phyloP scores from a whole-genome alignment of 495 filamentous ascomycete genomes.

The Chaetomidium leptoderma region DNA sequence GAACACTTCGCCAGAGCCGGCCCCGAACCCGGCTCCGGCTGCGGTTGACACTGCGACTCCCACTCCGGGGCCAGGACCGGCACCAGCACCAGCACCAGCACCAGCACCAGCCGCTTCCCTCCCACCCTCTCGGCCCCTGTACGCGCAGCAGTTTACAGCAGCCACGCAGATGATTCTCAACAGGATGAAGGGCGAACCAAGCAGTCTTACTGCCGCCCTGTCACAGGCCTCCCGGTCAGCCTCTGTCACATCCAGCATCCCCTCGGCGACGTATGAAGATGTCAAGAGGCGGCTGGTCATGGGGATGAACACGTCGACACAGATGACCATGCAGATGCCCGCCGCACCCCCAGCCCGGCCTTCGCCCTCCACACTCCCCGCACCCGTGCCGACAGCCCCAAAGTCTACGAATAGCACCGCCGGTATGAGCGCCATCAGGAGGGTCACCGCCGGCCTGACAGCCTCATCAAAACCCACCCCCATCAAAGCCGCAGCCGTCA shows the following conservation, averaged over 20 bases:
- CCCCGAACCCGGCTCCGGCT: neutral
- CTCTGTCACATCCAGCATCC: conserved; percentile 27
- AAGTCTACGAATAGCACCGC: conserved; percentile 4
- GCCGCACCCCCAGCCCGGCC: conserved; percentile 6
- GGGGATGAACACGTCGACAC: conserved; percentile 47
- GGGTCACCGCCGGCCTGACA: conserved; percentile 28
- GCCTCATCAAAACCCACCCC: conserved; percentile 12
- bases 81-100: neutral
- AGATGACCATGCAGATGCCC: conserved; percentile 43
- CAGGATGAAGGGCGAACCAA: conserved; percentile 44
- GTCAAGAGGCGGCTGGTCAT: conserved; percentile 45
- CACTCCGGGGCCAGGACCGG: neutral
- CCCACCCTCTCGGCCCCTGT: conserved; percentile 34
- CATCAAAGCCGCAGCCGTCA: conserved; percentile 14
- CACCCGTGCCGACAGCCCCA: neutral
- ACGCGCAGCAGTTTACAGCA: conserved; percentile 51
- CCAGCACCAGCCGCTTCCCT: conserved; percentile 17
- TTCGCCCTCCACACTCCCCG: neutral
- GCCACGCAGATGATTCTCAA: conserved; percentile 56
- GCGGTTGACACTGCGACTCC: neutral
- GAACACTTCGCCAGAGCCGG: neutral
- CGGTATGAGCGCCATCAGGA: conserved; percentile 31
- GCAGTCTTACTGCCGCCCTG: conserved; percentile 34
- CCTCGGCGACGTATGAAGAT: conserved; percentile 44
- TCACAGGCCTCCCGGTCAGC: conserved; percentile 31